These are phyloP conservation scores for Lactarius hengduanensis DNA, from an alignment of 768 basidiomycete species.

Conservation along the genomic window DNA sequence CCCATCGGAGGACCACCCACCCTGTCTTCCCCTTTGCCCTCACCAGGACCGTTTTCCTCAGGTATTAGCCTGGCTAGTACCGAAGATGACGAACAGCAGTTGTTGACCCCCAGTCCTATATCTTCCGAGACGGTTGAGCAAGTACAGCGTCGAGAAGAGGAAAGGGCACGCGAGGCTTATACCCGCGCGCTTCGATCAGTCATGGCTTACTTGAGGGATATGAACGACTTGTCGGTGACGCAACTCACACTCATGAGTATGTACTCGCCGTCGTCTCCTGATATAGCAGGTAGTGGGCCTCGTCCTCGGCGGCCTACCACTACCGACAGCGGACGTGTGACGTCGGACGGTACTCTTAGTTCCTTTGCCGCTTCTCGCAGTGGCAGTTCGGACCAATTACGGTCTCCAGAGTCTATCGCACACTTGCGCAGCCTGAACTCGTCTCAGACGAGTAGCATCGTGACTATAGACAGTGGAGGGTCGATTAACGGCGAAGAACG, in stretches of 20 bases:
- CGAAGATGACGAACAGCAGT: conserved; percentile 33
- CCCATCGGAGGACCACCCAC: conserved; percentile 71
- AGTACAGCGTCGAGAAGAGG: conserved; percentile 62
- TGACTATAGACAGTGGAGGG: conserved; percentile 69
- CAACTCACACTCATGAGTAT: conserved; percentile 57
- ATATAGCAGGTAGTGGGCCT: conserved; percentile 34
- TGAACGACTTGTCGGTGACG: conserved; percentile 83
- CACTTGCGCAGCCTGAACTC: conserved; percentile 58
- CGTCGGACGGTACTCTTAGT: conserved; percentile 46
- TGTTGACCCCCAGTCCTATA: conserved; percentile 46
- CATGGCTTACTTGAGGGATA: conserved; percentile 94
- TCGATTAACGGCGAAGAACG: conserved; percentile 63
- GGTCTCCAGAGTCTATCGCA: conserved; percentile 62
- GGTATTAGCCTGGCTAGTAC: conserved; percentile 46
- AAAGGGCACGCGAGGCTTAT: conserved; percentile 66
- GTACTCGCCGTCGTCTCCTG: conserved; percentile 54
- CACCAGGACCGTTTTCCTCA: conserved; percentile 59
- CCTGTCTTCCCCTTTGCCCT: conserved; percentile 61
- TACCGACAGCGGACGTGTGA: conserved; percentile 55
- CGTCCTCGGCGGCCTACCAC: conserved; percentile 70
- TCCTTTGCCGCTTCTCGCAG: conserved; percentile 37
- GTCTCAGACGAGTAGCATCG: conserved; percentile 70
- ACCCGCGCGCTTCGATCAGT: conserved; percentile 83
- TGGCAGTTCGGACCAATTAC: conserved; percentile 54
- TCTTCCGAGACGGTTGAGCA: conserved; percentile 46